phyloP scores from a whole-genome alignment of 805 yeast genomes.

The Danielozyma ontarioensis region DNA sequence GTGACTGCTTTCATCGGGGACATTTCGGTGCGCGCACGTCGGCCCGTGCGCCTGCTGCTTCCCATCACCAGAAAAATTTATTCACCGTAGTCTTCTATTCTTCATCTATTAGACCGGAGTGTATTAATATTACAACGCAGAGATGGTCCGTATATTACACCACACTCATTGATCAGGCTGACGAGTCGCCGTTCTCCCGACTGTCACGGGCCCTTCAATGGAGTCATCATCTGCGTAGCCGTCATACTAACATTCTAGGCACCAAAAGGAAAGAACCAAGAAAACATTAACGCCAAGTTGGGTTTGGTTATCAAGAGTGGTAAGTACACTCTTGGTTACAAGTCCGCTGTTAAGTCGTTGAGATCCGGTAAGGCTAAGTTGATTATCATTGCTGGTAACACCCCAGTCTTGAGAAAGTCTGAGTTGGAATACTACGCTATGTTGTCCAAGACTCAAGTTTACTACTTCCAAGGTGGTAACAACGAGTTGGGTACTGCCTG shows the following conservation, averaged over 20 bases:
- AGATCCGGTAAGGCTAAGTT: constrained; percentile 99
- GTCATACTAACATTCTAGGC: constrained; percentile 63
- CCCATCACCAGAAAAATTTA: too few species aligned
- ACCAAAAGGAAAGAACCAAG: constrained; percentile 92
- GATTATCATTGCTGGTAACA: constrained; percentile 96
- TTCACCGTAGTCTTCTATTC: constrained; percentile 2
- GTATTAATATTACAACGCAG: constrained; percentile 69
- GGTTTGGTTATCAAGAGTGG: constrained; percentile 98
- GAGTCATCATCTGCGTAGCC: not conserved
- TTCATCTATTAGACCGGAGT: constrained; percentile 79
- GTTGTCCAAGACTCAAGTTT: constrained; percentile 95
- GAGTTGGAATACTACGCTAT: constrained; percentile 99
- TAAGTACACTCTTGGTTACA: constrained; percentile 99
- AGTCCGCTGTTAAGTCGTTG: constrained; percentile 95
- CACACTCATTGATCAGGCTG: not conserved
- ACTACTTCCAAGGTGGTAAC: constrained; percentile 99
- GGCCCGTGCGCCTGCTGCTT: too few species aligned
- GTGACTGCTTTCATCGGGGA: constrained; percentile 4
- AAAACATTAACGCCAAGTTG: constrained; percentile 95
- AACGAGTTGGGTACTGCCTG: constrained; percentile 99
- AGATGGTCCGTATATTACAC: constrained; percentile 83
- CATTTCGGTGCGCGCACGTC: constrained; percentile 1
- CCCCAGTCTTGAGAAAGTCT: constrained; percentile 99
- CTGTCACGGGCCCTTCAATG: too few species aligned
- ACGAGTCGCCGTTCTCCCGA: too few species aligned